A percentile compares a stretch with the other conserved stretches of the same genome.
Conservation (phyloP, 441 rosid genomes). For the Manihot esculenta region DNA sequence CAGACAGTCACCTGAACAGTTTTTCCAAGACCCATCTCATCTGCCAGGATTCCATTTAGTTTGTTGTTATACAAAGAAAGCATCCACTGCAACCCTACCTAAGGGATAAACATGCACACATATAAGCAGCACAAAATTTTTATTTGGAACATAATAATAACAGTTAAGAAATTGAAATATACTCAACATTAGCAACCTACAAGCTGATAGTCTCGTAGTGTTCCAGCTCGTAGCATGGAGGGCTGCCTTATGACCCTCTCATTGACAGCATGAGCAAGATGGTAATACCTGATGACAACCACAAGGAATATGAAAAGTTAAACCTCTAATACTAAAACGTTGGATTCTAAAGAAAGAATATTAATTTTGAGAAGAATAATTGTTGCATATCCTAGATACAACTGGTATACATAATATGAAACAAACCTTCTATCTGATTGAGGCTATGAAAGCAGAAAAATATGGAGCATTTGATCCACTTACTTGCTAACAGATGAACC, state of each 20-base stretch:
- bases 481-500: constrained; percentile 95
- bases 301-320: constrained; percentile 10
- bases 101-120: constrained; percentile 20
- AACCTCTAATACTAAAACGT: background rate
- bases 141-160: background rate
- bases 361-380: constrained; percentile 8
- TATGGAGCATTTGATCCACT: constrained; percentile 27
- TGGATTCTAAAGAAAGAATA: constrained; percentile 7
- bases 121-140: constrained; percentile 19
- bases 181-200: constrained; percentile 51
- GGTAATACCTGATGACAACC: constrained; percentile 71
- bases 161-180: constrained; percentile 13
- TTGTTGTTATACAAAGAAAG: constrained; percentile 98
- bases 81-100: constrained; percentile 99
- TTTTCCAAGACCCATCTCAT: constrained; percentile 99
- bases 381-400: constrained; percentile 9
- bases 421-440: constrained; percentile 15
- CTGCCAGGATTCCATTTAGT: constrained; percentile 98
- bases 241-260: constrained; percentile 94
- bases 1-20: constrained; percentile 82
- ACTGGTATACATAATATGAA: background rate
- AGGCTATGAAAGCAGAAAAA: constrained; percentile 10
- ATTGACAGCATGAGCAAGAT: constrained; percentile 98
- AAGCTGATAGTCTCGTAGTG: constrained; percentile 98
- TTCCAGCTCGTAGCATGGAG: constrained; percentile 95